These are phyloP conservation scores for Lepraria neglecta DNA, from an alignment of 495 filamentous ascomycete genomes.

Conservation along the genomic window DNA sequence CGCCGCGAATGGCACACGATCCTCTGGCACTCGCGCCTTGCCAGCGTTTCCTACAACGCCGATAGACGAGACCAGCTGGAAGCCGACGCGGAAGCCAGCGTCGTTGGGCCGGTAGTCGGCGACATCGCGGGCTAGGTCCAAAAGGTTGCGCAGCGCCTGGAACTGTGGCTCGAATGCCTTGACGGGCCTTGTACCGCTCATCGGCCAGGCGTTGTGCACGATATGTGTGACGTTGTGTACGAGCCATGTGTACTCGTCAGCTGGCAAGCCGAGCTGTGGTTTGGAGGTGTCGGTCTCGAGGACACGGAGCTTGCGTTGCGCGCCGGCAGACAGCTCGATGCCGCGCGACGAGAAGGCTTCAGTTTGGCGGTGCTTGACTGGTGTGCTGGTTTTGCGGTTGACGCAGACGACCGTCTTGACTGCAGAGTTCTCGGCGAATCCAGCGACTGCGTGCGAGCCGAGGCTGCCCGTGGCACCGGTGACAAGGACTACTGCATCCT, in stretches of 20 bases:
- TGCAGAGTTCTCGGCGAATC: slow-evolving; percentile 30
- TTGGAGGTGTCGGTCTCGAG: slow-evolving; percentile 44
- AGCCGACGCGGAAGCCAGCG: slow-evolving; percentile 34
- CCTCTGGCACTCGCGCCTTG: slow-evolving; percentile 33
- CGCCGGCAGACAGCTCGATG: slow-evolving; percentile 29
- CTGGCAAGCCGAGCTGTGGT: slow-evolving; percentile 41
- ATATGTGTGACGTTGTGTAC: slow-evolving; percentile 44
- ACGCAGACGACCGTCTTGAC: slow-evolving; percentile 43
- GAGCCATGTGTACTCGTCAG: slow-evolving; percentile 36
- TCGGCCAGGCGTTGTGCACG: slow-evolving; percentile 55
- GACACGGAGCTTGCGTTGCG: slow-evolving; percentile 38
- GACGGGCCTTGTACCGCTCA: slow-evolving; percentile 43
- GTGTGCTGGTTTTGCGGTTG: slow-evolving; percentile 36
- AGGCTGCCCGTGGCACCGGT: slow-evolving; percentile 51
- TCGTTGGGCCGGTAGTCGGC: slow-evolving; percentile 21
- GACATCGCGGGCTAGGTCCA: slow-evolving; percentile 40
- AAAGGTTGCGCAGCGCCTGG: slow-evolving; percentile 39
- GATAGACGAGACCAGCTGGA: slow-evolving; percentile 54
- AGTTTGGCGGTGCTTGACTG: slow-evolving; percentile 35
- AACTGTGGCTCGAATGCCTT: slow-evolving; percentile 47
- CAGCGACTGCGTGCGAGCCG: slow-evolving; percentile 42
- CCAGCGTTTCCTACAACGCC: slow-evolving; percentile 40
- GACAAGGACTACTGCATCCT: slow-evolving; percentile 41
- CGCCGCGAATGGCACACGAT: slow-evolving; percentile 31
- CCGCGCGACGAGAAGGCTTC: slow-evolving; percentile 35